Percentiles rank a stretch among this genome's conserved stretches.
Evolutionary conservation across 257 asterid genomes (phyloP).

Genomic region (Solanum pinnatisectum): DNA sequence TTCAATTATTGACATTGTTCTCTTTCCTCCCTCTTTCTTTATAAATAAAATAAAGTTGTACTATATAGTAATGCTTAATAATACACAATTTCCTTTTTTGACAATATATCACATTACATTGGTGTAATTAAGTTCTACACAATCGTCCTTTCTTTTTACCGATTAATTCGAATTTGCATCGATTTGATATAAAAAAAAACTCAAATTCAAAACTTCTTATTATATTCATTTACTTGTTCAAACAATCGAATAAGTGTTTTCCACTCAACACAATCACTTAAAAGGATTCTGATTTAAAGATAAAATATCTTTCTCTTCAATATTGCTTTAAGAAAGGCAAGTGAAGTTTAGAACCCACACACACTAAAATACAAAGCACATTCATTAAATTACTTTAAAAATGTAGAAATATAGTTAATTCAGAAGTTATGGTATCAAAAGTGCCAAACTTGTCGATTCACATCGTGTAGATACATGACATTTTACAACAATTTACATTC

Average conservation of each 20-base stretch:
- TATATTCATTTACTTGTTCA: background rate
- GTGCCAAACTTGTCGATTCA: background rate
- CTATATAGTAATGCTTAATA: background rate
- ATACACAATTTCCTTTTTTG: background rate
- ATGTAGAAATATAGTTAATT: too few species aligned
- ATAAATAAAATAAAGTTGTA: background rate
- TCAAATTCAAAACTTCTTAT: background rate
- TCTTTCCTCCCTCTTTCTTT: background rate
- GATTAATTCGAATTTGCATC: accelerated
- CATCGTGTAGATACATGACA: too few species aligned
- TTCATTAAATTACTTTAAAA: background rate
- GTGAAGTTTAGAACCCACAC: background rate
- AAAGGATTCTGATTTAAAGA: background rate
- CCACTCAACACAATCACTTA: background rate
- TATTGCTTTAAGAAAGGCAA: background rate
- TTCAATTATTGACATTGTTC: background rate
- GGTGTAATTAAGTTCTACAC: background rate
- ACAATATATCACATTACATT: background rate
- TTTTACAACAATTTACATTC: too few species aligned
- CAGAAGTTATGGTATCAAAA: background rate
- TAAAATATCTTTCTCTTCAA: background rate
- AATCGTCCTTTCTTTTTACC: background rate
- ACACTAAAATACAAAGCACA: background rate
- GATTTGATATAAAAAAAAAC: too few species aligned
- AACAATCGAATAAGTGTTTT: background rate